Evolutionary conservation across 169 alveolate species (phyloP).

Genomic region (Eimeria sp.): DNA sequence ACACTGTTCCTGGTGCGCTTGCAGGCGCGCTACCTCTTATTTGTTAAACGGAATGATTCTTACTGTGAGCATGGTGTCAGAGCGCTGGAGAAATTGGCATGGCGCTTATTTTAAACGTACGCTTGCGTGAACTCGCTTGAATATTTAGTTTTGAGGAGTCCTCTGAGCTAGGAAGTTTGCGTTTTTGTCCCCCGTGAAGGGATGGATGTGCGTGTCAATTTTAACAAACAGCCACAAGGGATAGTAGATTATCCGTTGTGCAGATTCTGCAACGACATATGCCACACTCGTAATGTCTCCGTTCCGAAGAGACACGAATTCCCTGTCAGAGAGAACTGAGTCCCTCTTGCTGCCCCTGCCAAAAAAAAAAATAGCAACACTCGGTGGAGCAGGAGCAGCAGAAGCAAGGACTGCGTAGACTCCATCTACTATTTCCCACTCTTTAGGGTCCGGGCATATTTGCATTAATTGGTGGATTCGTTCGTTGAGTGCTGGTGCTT

Average conservation of each 20-base stretch:
- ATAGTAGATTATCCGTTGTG: not conserved
- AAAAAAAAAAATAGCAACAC: not conserved
- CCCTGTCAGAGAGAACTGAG: not conserved
- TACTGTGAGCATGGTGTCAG: not conserved
- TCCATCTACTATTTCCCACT: not conserved
- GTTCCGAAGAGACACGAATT: not conserved
- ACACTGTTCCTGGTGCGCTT: not conserved
- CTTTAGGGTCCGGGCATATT: not conserved
- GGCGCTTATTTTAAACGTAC: not conserved
- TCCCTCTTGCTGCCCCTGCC: not conserved
- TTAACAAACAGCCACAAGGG: not conserved
- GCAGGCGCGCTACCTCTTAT: not conserved
- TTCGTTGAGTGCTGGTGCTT: not conserved
- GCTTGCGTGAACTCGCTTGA: not conserved
- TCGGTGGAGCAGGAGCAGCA: not conserved
- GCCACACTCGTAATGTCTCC: not conserved
- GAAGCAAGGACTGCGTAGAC: not conserved
- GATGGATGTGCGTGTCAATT: not conserved
- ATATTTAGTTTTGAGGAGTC: not conserved
- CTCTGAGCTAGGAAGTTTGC: too few species aligned
- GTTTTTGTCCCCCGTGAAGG: not conserved
- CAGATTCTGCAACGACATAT: not conserved
- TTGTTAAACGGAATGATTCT: not conserved
- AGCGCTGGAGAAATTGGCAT: not conserved
- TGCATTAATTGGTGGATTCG: not conserved